phyloP scores from a whole-genome alignment of 441 rosid species.

The Raphanus hybrid region DNA sequence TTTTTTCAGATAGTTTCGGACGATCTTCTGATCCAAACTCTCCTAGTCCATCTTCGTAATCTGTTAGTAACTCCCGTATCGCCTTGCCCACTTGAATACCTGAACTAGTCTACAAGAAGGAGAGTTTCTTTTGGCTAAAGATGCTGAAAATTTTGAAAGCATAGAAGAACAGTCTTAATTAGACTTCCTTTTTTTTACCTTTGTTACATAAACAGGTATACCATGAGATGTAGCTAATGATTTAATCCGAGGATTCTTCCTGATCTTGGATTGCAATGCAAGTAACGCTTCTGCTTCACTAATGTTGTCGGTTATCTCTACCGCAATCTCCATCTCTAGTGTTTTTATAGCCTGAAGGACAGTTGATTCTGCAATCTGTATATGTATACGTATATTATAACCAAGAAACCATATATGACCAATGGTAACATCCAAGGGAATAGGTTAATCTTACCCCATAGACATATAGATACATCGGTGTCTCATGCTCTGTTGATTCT shows the following conservation, averaged over 20 bases:
- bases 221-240: conserved; percentile 70
- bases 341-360: conserved; percentile 72
- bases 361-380: conserved; percentile 74
- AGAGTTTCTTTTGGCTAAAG: conserved; percentile 10
- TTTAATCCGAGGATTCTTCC: conserved; percentile 73
- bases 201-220: conserved; percentile 76
- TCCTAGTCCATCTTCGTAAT: conserved; percentile 51
- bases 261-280: conserved; percentile 66
- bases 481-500: conserved; percentile 43
- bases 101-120: conserved; percentile 70
- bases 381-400: conserved; percentile 11
- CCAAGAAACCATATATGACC: conserved; percentile 6
- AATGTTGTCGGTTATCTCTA: conserved; percentile 69
- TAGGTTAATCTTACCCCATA: conserved; percentile 67
- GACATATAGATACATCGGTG: conserved; percentile 51
- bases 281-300: conserved; percentile 74
- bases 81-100: conserved; percentile 80
- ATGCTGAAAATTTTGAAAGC: not conserved
- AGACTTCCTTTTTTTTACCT: conserved; percentile 46
- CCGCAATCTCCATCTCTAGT: conserved; percentile 59
- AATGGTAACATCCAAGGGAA: conserved; percentile 11
- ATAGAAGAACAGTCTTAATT: conserved; percentile 1
- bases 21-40: conserved; percentile 56
- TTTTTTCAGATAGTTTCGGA: conserved; percentile 61
- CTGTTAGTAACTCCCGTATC: conserved; percentile 54